A percentile compares a stretch with the other conserved stretches of the same genome.
These are phyloP conservation scores for Camelina laxa DNA, from an alignment of 345 rosid species.

Conservation along the genomic window DNA sequence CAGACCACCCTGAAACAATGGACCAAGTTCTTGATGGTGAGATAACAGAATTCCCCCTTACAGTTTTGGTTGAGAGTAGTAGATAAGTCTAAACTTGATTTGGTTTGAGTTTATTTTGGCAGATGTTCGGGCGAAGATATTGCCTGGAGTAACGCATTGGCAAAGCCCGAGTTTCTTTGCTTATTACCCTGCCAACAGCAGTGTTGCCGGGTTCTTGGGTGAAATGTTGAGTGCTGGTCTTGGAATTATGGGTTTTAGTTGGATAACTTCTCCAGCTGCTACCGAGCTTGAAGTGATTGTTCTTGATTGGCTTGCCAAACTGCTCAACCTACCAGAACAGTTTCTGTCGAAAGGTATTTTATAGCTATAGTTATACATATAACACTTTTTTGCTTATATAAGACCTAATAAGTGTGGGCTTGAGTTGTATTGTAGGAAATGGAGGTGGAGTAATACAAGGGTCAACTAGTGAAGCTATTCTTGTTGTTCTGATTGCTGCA, in stretches of 20 bases:
- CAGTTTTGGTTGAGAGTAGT: no score
- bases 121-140: conserved; percentile 74
- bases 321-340: conserved; percentile 73
- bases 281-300: conserved; percentile 92
- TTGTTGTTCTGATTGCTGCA: conserved; percentile 80
- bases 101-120: conserved; percentile 24
- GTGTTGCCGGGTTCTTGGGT: conserved; percentile 89
- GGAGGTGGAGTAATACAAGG: conserved; percentile 98
- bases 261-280: conserved; percentile 94
- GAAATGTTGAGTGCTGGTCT: conserved; percentile 96
- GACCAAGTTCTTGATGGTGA: conserved; percentile 81
- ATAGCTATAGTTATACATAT: background rate
- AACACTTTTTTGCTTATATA: background rate
- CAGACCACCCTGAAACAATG: conserved; percentile 67
- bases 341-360: conserved; percentile 82
- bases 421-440: conserved; percentile 55
- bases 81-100: no score
- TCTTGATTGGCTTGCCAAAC: conserved; percentile 85
- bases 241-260: conserved; percentile 81
- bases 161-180: conserved; percentile 86
- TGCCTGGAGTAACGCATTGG: conserved; percentile 93
- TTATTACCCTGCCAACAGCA: conserved; percentile 85
- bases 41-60: no score
- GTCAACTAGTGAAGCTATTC: conserved; percentile 89
- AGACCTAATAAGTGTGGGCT: no score